Evolutionary conservation across 352 stramenopile genomes (phyloP).

Genomic region (Globisporangium camurandrum): DNA sequence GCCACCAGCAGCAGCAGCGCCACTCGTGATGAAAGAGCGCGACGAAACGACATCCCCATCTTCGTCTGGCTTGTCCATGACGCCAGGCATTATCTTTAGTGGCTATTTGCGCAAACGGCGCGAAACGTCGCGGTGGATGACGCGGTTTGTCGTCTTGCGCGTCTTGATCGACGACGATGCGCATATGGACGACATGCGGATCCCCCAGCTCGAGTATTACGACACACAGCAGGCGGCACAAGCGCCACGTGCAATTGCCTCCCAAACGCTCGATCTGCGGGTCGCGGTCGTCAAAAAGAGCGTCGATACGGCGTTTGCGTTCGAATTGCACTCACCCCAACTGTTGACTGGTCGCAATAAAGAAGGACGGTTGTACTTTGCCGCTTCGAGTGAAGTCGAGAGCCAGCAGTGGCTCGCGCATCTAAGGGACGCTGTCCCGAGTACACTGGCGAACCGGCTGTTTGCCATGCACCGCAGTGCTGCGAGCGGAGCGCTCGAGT

Average conservation of each 20-base stretch:
- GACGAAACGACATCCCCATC: too few species aligned
- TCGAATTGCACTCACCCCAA: conserved; percentile 87
- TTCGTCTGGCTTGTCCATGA: too few species aligned
- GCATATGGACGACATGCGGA: too few species aligned
- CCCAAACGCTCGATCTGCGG: conserved; percentile 44
- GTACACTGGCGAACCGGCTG: conserved; percentile 61
- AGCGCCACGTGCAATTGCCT: conserved; percentile 28
- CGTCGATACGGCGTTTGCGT: conserved; percentile 69
- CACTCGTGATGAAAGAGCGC: neutral
- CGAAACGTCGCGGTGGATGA: conserved; percentile 77
- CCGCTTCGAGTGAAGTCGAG: conserved; percentile 75
- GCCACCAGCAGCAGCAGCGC: neutral
- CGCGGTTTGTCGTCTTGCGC: conserved; percentile 62
- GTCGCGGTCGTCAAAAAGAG: conserved; percentile 74
- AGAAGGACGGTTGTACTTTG: conserved; percentile 85
- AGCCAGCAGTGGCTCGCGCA: conserved; percentile 87
- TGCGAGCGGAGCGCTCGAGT: conserved; percentile 49
- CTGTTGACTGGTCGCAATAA: conserved; percentile 77
- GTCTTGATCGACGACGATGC: conserved; percentile 20
- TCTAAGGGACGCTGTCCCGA: conserved; percentile 67
- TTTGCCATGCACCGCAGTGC: conserved; percentile 73
- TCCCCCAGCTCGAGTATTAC: conserved; percentile 61
- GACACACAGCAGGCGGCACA: conserved; percentile 43
- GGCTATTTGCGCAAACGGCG: conserved; percentile 68
- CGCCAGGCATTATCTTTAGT: conserved; percentile 24